Base-by-base conservation (phyloP, 495 filamentous ascomycete genomes). In the Pyronema domesticum region DNA sequence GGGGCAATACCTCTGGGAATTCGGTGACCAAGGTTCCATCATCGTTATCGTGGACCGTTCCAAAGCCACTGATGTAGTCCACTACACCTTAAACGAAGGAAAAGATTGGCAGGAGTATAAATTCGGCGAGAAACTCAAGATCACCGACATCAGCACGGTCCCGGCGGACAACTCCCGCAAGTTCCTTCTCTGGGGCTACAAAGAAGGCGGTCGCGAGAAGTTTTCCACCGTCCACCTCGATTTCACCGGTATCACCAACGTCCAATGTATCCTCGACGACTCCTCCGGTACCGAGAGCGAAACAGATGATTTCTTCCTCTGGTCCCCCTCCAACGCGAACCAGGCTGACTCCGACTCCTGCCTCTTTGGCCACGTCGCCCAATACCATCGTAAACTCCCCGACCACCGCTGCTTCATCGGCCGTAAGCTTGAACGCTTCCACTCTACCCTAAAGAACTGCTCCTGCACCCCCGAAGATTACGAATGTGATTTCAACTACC, bases 401-500 rank as follows among this genome's bases (percentile, higher is more conserved):
- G 74, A 76, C 5, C 68, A 71, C 35, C 69, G 81, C 18, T 99
- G 93, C 71, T 91, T 78, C 71, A 94, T 94, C 58, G 79, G 82
- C 51, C 74, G 68, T 19, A 73, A 72, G 53, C 71, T 91, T 68
- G 73, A 80, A 40, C 73, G 77, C 36, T 70, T 87, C 3, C 84
- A 86, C 69, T 73, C 74, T 43, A 76, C 84, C 57, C 71, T 71
- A 45, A 65, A 73, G 56, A 85, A 89, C 64, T 99, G 93, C 72
- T 71, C 76, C 54, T 99, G 93, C 66, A 82, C 76, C 1, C 73
- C 82, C 33, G 72, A 78, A 35, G 93, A 99, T 69, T 99, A 80
- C 68, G 93, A 99, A 76, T 99, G 91, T 71, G 89, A 95, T 66
- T 99, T 83, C 73, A 99, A 99, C 69, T 99, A 76, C 67, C 77